These are phyloP conservation scores for Tricholoma saponaceum DNA, from an alignment of 768 basidiomycete genomes.

Conservation along the genomic window DNA sequence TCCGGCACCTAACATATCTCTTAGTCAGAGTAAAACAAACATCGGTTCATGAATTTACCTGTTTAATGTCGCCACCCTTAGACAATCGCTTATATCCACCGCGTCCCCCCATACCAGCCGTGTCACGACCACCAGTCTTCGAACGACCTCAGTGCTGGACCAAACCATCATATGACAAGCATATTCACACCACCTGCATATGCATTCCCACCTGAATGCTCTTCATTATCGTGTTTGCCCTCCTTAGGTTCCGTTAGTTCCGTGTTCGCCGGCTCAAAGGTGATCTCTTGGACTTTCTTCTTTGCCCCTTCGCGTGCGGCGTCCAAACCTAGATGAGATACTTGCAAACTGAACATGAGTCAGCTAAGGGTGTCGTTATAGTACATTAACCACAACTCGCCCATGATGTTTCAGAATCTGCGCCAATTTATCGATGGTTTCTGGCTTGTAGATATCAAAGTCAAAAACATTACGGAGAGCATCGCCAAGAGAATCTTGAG, in stretches of 20 bases:
- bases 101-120: constrained; percentile 62
- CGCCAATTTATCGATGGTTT: constrained; percentile 57
- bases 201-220: constrained; percentile 60
- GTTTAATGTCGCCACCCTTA: constrained; percentile 61
- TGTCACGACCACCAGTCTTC: constrained; percentile 62
- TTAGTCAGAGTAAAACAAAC: not conserved
- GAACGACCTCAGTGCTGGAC: not conserved
- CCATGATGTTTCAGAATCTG: constrained; percentile 59
- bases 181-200: constrained; percentile 58
- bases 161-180: not conserved
- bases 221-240: constrained; percentile 58
- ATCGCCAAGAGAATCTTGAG: constrained; percentile 51
- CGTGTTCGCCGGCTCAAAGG: constrained; percentile 54
- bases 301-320: constrained; percentile 52
- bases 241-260: constrained; percentile 52
- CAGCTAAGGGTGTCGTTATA: not conserved
- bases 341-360: constrained; percentile 36
- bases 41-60: constrained; percentile 28
- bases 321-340: constrained; percentile 50
- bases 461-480: constrained; percentile 65
- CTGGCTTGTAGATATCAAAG: constrained; percentile 64
- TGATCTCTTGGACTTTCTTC: constrained; percentile 50
- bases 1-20: constrained; percentile 38
- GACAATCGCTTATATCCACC: constrained; percentile 65
- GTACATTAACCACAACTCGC: constrained; percentile 26